These are phyloP conservation scores for Pyricularia pennisetigena DNA, from an alignment of 2,329 filamentous ascomycete species.

Conservation along the genomic window DNA sequence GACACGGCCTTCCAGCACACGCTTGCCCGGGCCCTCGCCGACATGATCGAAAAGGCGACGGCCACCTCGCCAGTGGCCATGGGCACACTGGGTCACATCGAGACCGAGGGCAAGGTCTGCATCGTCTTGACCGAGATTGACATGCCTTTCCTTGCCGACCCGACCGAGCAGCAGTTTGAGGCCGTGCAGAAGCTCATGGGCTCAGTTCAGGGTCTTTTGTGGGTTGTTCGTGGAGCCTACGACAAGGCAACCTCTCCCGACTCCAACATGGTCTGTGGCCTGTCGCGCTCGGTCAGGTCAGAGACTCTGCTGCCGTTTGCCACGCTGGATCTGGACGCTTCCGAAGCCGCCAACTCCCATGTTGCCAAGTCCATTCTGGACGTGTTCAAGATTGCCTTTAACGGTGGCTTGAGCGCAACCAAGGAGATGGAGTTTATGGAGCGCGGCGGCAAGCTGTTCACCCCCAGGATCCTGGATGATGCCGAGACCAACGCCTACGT, in stretches of 20 bases:
- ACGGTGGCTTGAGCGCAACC: background rate
- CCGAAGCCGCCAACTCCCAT: constrained; percentile 8
- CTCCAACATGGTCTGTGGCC: constrained; percentile 33
- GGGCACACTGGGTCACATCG: constrained; percentile 19
- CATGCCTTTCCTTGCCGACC: constrained; percentile 28
- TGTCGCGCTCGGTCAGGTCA: constrained; percentile 34
- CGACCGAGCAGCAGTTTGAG: constrained; percentile 27
- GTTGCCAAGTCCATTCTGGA: constrained; percentile 2
- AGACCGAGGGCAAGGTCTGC: constrained; percentile 25
- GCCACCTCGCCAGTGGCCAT: constrained; percentile 19
- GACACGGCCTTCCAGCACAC: constrained; percentile 22
- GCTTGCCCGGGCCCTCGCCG: constrained; percentile 23
- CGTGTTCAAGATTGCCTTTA: constrained; percentile 4
- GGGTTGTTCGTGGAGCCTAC: constrained; percentile 30
- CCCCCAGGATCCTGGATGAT: constrained; percentile 4
- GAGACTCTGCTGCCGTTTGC: constrained; percentile 24
- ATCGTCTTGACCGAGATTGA: constrained; percentile 36
- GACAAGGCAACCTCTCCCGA: constrained; percentile 23
- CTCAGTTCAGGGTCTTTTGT: constrained; percentile 24
- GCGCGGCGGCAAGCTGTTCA: constrained; percentile 1
- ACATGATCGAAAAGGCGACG: constrained; percentile 20
- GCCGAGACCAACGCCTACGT: constrained; percentile 6
- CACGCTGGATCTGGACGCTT: constrained; percentile 19
- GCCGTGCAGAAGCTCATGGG: constrained; percentile 25
- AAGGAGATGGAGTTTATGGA: constrained; percentile 10